Base-by-base conservation (phyloP, 2,329 filamentous ascomycete genomes). In the Aureobasidium vineae region DNA sequence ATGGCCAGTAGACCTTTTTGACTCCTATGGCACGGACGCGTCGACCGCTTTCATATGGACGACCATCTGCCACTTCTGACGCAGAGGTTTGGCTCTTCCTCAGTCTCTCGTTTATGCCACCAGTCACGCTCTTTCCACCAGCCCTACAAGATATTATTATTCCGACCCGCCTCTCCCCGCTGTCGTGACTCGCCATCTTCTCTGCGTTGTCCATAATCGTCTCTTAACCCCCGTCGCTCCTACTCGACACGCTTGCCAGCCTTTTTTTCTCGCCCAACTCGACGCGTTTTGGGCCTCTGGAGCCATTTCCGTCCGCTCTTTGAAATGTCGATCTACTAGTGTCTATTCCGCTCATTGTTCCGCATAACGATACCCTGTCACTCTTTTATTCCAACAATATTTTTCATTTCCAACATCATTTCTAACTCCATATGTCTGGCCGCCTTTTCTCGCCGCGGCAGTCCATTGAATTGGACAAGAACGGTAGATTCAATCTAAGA, bases 271-370 rank as follows among this genome's bases (percentile, higher is more conserved):
- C 61, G 53, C 49, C 49, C 66, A 50, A 38, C 31, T 47, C 59
- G 36, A 60, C 52, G 40, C 31, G 40, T 53, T 60, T 61, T 45
- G 43, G n/a, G 68, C 15, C 43, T 43, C 31, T 49, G 40, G 60
- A 63, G 36, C 19, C 43, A 23, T 40, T 43, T 52, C 47, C 36
- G 47, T 63, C 23, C 52, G 45, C 66, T 66, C 47, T 53, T 66
- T 65, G 61, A 65, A 49, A 65, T 67, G 65, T 67, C 66, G 66
- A 52, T 63, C 59, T 69, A 57, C 31, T 67, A 67, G 63, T 66
- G 47, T 49, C 41, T 66, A 54, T 65, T 54, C 26, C 43, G 57
- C 28, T 61, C 56, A 40, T 66, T 59, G 56, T 47, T 53, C 43
- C 54, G 61, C 38, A 61, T 61, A 63, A 52, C 45, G 47, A 45